Conservation (phyloP, 2,329 filamentous ascomycete genomes). For the Rutstroemia sp. region DNA sequence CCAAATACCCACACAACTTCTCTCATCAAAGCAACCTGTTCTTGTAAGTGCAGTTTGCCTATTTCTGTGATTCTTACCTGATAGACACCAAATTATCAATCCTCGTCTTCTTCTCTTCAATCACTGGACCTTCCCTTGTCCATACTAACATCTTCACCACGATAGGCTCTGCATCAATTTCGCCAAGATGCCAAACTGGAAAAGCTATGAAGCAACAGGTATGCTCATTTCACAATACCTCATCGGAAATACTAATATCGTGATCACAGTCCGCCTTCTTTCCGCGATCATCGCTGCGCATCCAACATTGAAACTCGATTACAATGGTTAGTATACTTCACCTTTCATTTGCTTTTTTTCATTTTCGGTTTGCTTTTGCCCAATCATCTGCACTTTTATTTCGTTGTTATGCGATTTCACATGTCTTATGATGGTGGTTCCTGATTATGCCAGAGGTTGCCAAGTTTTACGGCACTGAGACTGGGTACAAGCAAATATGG, state of each 20-base stretch:
- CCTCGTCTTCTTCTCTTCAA: neutral
- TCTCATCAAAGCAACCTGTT: neutral
- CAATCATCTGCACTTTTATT: neutral
- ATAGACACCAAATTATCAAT: neutral
- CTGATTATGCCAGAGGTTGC: conserved; percentile 41
- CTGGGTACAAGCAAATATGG: conserved; percentile 20
- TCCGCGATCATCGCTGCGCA: conserved; percentile 54
- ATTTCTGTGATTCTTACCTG: no score
- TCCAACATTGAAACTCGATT: conserved; percentile 48
- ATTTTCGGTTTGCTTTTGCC: neutral
- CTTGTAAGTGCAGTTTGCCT: neutral
- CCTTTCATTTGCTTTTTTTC: neutral
- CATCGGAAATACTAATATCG: neutral
- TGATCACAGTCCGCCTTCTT: conserved; percentile 43
- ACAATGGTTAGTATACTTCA: conserved; percentile 44
- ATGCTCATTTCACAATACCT: neutral
- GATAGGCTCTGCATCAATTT: neutral
- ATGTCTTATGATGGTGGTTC: neutral
- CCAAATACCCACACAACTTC: neutral
- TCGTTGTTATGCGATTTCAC: neutral
- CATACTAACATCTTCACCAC: no score
- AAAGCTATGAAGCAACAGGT: conserved; percentile 48
- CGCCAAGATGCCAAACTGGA: conserved; percentile 49
- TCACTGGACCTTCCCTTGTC: neutral
- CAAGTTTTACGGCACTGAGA: conserved; percentile 33